These are phyloP conservation scores for Lasiosphaeris hirsuta DNA, from an alignment of 495 filamentous ascomycete species.

Conservation along the genomic window DNA sequence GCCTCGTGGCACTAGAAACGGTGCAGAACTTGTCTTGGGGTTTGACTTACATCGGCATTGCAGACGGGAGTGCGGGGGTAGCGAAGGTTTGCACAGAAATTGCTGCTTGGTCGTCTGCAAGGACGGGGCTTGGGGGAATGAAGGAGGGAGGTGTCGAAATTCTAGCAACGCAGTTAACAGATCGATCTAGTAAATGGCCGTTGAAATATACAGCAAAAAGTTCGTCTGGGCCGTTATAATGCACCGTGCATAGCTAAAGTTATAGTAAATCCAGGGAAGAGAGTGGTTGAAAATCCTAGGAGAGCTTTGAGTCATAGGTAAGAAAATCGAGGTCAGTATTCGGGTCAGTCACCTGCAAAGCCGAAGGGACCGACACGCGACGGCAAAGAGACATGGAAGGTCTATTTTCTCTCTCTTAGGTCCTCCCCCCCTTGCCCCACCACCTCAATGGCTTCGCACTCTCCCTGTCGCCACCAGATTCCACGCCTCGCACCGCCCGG, in stretches of 20 bases:
- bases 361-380: neutral
- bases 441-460: neutral
- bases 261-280: constrained; percentile 8
- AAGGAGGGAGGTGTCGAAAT: constrained; percentile 12
- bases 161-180: neutral
- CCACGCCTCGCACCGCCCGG: neutral
- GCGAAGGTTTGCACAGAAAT: neutral
- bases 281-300: neutral
- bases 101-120: neutral
- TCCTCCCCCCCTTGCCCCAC: neutral
- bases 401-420: neutral
- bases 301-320: constrained; percentile 21
- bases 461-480: neutral
- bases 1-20: constrained; percentile 16
- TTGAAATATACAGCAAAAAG: neutral
- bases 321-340: constrained; percentile 1
- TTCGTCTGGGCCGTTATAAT: neutral
- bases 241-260: neutral
- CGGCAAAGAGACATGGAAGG: neutral
- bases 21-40: neutral
- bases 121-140: neutral
- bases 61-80: constrained; percentile 9
- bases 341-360: constrained; percentile 1
- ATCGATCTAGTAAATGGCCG: neutral
- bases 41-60: constrained; percentile 38